Conservation (phyloP, 2,329 filamentous ascomycete species). For the Botryotinia calthae region DNA sequence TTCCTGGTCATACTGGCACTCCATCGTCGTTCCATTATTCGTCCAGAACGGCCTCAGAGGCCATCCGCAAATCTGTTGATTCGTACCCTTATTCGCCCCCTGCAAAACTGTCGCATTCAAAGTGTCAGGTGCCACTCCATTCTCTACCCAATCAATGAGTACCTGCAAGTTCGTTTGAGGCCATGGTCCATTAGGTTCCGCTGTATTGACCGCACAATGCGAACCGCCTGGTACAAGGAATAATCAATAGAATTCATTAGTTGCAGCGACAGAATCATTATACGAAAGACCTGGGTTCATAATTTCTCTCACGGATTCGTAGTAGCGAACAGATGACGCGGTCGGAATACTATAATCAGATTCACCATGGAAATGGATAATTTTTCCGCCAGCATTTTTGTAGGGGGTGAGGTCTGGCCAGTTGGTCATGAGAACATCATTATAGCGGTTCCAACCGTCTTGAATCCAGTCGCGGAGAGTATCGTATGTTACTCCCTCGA, state of each 20-base stretch:
- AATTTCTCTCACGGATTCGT: constrained; percentile 49
- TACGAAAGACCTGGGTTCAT: constrained; percentile 47
- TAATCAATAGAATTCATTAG: constrained; percentile 54
- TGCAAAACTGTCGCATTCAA: constrained; percentile 43
- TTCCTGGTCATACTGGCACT: constrained; percentile 35
- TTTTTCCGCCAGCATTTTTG: constrained; percentile 50
- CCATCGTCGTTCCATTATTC: constrained; percentile 29
- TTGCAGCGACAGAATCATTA: constrained; percentile 42
- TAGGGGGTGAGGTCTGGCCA: constrained; percentile 52
- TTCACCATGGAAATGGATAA: constrained; percentile 59
- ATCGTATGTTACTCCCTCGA: constrained; percentile 54
- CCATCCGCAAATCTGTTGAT: constrained; percentile 43
- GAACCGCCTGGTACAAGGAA: constrained; percentile 54
- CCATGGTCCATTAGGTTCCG: constrained; percentile 40
- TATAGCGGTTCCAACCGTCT: constrained; percentile 51
- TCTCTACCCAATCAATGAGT: constrained; percentile 67
- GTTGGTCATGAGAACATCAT: constrained; percentile 53
- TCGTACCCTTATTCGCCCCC: constrained; percentile 38
- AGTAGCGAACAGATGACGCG: constrained; percentile 54
- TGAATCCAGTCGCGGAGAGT: constrained; percentile 54
- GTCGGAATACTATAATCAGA: constrained; percentile 53
- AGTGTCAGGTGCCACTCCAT: constrained; percentile 44
- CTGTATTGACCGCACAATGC: constrained; percentile 48
- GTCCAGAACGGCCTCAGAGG: constrained; percentile 40
- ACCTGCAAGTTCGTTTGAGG: constrained; percentile 63